Base-by-base conservation (phyloP, 257 asterid genomes). In the Striga asiatica region DNA sequence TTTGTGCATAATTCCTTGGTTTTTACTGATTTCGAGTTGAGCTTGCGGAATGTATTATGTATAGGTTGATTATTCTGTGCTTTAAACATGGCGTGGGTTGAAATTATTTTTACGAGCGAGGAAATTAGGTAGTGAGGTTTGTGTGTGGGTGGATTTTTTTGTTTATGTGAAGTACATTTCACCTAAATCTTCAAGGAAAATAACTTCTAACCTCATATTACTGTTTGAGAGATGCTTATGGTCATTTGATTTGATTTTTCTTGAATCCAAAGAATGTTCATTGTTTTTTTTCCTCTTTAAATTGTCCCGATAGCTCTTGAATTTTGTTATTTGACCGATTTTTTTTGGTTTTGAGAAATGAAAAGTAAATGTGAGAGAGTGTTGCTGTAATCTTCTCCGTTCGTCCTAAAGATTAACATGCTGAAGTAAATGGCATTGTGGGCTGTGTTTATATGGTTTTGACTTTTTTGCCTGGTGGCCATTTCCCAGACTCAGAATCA, bases 101-200 rank as follows among this genome's bases (percentile, higher is more conserved):
- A 45, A 39, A 47, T 12, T 24, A 17, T 62, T 7, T 27, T 27
- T 27, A 2, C 32, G 32, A n/a, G n/a, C n/a, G n/a, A n/a, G n/a
- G 62, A 34, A 21, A 37, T 62, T 50, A 34, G 65, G 74, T 22
- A 38, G 65, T 67, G 66, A 59, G 74, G 45, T 53, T 39, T 42
- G 20, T 10, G 11, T 23, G 68, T 34, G 50, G 14, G 51, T 46
- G 64, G 51, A n/a, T n/a, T n/a, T 58, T 63, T n/a, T 43, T 55
- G 42, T 37, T 29, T 50, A n/a, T 11, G 11, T 51, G 18, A n/a
- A 31, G 14, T 45, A 24, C 60, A 52, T 65, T 50, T 14, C 23
- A 27, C 63, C 64, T 38, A 31, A 62, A 60, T 31, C 28, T 11
- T 54, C 50, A 50, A 13, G 63, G n/a, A 51, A 24, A 35, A n/a